These are phyloP conservation scores for Chrysoporthe austroafricana DNA, from an alignment of 2,329 filamentous ascomycete species.

Conservation along the genomic window DNA sequence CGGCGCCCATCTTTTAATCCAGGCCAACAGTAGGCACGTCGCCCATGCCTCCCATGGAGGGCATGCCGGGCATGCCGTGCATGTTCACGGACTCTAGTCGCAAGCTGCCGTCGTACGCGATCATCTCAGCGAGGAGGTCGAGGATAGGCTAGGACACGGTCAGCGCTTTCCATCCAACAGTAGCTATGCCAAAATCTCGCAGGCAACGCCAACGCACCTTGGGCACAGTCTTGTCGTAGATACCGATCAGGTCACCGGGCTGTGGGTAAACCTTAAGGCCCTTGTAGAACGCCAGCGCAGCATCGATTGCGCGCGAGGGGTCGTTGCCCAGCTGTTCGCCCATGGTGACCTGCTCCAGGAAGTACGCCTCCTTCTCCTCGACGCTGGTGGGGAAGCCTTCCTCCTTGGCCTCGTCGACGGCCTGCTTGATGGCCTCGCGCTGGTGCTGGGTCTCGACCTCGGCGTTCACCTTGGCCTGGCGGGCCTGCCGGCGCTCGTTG, in stretches of 20 bases:
- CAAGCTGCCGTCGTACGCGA: conserved; percentile 81
- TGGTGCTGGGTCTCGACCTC: conserved; percentile 67
- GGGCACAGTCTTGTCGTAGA: conserved; percentile 98
- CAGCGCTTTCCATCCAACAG: background rate
- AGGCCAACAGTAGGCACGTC: conserved; percentile 58
- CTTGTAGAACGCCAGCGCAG: conserved; percentile 96
- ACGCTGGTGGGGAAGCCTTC: conserved; percentile 90
- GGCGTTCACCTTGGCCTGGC: conserved; percentile 73
- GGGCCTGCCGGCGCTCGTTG: conserved; percentile 74
- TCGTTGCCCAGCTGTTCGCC: conserved; percentile 84
- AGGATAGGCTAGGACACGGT: conserved; percentile 71
- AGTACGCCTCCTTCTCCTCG: conserved; percentile 94
- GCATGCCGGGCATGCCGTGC: conserved; percentile 30
- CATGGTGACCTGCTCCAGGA: conserved; percentile 91
- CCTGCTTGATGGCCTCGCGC: conserved; percentile 73
- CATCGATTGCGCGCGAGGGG: conserved; percentile 74
- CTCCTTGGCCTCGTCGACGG: conserved; percentile 80
- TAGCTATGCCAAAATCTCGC: background rate
- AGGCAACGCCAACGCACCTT: conserved; percentile 63
- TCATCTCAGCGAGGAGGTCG: conserved; percentile 97
- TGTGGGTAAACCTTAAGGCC: conserved; percentile 97
- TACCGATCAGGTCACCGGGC: conserved; percentile 87
- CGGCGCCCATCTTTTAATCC: conserved; percentile 47
- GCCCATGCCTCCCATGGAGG: conserved; percentile 49
- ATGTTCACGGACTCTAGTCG: conserved; percentile 56